Evolutionary conservation across 2,329 filamentous ascomycete species (phyloP).

Genomic region (Colletotrichum noveboracense): DNA sequence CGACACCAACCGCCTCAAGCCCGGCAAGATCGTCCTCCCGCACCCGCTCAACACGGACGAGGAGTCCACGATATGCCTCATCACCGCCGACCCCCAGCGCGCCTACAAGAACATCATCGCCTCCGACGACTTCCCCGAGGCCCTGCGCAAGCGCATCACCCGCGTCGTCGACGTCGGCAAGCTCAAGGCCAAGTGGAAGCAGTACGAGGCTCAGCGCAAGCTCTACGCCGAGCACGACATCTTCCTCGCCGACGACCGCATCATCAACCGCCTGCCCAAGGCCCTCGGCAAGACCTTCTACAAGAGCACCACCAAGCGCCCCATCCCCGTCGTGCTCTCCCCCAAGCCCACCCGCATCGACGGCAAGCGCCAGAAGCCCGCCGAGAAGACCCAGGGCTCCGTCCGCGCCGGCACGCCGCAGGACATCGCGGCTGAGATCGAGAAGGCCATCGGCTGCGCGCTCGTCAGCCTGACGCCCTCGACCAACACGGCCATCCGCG

Average conservation of each 20-base stretch:
- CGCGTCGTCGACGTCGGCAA: constrained; percentile 84
- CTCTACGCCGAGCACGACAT: constrained; percentile 87
- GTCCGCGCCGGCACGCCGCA: constrained; percentile 59
- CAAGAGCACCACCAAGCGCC: constrained; percentile 81
- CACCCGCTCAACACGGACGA: constrained; percentile 74
- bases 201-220: constrained; percentile 86
- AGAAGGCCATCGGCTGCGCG: constrained; percentile 77
- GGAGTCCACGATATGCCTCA: constrained; percentile 79
- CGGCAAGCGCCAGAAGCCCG: constrained; percentile 61
- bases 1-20: constrained; percentile 82
- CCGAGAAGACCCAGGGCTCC: constrained; percentile 51
- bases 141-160: constrained; percentile 70
- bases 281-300: constrained; percentile 92
- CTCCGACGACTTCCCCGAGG: constrained; percentile 72
- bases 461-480: constrained; percentile 81
- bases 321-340: constrained; percentile 79
- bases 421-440: constrained; percentile 80
- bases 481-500: constrained; percentile 79
- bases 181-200: constrained; percentile 81
- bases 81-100: constrained; percentile 81
- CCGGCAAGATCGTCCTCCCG: constrained; percentile 79
- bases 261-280: constrained; percentile 67
- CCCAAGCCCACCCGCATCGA: constrained; percentile 66
- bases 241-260: constrained; percentile 90
- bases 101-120: constrained; percentile 85